Conservation (phyloP, 108 stramenopile species). For the Skeletonema tropicum region DNA sequence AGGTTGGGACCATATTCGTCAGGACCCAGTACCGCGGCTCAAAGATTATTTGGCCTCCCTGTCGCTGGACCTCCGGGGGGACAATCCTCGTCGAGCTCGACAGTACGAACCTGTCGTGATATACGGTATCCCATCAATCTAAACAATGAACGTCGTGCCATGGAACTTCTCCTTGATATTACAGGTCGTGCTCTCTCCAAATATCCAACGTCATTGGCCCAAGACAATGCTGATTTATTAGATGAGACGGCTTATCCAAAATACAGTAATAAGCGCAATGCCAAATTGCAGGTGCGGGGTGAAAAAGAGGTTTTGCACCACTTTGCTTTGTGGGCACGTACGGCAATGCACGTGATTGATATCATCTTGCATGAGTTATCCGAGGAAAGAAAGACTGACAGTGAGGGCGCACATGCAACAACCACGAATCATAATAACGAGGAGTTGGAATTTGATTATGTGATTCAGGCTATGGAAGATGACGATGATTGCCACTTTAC, state of each 20-base stretch:
- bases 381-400: slow-evolving; percentile 46
- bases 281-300: slow-evolving; percentile 87
- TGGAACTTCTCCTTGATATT: slow-evolving; percentile 69
- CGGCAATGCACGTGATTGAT: slow-evolving; percentile 76
- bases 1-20: slow-evolving; percentile 25
- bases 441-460: slow-evolving; percentile 63
- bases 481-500: slow-evolving; percentile 75
- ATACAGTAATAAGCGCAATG: slow-evolving; percentile 87
- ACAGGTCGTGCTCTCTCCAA: slow-evolving; percentile 56
- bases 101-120: slow-evolving; percentile 79
- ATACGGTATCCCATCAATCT: slow-evolving; percentile 80
- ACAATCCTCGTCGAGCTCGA: slow-evolving; percentile 10
- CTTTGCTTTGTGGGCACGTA: slow-evolving; percentile 75
- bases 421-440: slow-evolving; percentile 10
- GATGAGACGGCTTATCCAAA: slow-evolving; percentile 69
- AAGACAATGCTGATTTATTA: slow-evolving; percentile 70
- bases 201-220: slow-evolving; percentile 84
- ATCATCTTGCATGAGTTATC: slow-evolving; percentile 74
- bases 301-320: slow-evolving; percentile 93
- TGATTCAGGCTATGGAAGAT: slow-evolving; percentile 78
- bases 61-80: slow-evolving; percentile 29
- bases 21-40: slow-evolving; percentile 20
- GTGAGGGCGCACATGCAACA: slow-evolving; percentile 6
- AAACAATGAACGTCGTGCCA: slow-evolving; percentile 81
- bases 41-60: slow-evolving; percentile 51